Conservation (phyloP, 1,284 basidiomycete genomes). For the Agroathelia rolfsii region DNA sequence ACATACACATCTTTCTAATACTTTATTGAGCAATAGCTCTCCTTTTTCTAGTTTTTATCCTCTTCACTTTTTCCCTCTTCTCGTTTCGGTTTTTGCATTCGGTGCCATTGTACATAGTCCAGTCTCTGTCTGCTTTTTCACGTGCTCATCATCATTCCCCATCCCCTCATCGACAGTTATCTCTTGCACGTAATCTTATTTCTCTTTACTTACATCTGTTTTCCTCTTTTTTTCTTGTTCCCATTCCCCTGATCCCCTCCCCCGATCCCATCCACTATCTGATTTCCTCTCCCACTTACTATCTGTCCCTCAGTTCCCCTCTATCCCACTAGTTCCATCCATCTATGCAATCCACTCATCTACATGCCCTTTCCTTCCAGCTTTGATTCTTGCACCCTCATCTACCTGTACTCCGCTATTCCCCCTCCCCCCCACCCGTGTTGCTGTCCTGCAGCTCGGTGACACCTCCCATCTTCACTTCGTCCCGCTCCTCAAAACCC, state of each 20-base stretch:
- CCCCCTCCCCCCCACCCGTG: constrained; percentile 8
- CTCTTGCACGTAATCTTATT: constrained; percentile 8
- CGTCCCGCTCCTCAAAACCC: neutral
- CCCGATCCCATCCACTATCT: constrained; percentile 17
- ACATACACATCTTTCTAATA: too few relatives aligned
- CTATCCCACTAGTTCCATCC: too few relatives aligned
- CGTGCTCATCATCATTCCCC: too few relatives aligned
- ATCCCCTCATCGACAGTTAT: too few relatives aligned
- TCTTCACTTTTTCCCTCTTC: too few relatives aligned
- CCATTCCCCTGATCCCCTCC: constrained; percentile 15
- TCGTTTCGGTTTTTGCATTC: too few relatives aligned
- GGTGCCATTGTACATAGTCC: too few relatives aligned
- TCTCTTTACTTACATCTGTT: constrained; percentile 11
- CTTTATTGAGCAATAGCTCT: too few relatives aligned
- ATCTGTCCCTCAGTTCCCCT: constrained; percentile 12
- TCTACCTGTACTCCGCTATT: constrained; percentile 11
- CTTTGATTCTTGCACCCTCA: constrained; percentile 10
- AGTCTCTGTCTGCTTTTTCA: too few relatives aligned
- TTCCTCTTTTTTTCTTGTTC: constrained; percentile 8
- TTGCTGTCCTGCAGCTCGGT: constrained; percentile 7
- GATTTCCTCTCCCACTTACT: constrained; percentile 18
- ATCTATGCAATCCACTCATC: constrained; percentile 1
- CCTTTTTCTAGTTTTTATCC: too few relatives aligned
- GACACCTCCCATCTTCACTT: constrained; percentile 3
- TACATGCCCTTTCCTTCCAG: constrained; percentile 17